Evolutionary conservation across 768 basidiomycete genomes (phyloP).

Genomic region (Tephrocybe sp.): DNA sequence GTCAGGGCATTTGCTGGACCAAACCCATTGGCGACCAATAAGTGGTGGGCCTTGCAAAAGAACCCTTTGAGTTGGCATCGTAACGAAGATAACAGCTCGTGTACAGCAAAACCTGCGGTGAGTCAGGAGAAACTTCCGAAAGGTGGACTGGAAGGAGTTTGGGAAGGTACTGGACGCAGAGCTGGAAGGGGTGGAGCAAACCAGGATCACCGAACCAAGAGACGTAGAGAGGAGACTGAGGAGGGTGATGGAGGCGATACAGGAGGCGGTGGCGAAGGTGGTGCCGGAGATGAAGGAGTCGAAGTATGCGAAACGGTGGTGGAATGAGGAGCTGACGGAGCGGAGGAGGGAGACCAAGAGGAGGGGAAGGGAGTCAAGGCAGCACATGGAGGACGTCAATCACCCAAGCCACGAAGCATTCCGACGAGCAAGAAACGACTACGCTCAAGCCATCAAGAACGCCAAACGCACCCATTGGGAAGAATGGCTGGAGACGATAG

Average conservation of each 20-base stretch:
- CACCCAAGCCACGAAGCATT: conserved; percentile 12
- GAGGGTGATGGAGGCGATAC: neutral
- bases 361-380: too few relatives aligned
- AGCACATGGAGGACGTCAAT: neutral
- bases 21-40: too few relatives aligned
- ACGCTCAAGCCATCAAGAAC: conserved; percentile 10
- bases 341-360: neutral
- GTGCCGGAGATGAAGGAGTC: neutral
- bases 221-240: neutral
- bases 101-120: too few relatives aligned
- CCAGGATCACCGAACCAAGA: neutral
- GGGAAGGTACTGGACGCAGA: too few relatives aligned
- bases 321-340: neutral
- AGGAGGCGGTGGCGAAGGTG: neutral
- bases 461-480: conserved; percentile 26
- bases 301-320: neutral
- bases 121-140: too few relatives aligned
- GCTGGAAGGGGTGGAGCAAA: neutral
- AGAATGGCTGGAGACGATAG: conserved; percentile 24
- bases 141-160: too few relatives aligned
- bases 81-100: neutral
- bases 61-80: too few relatives aligned
- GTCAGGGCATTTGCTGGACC: too few relatives aligned
- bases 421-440: neutral
- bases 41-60: too few relatives aligned